These are phyloP conservation scores for Podaxis mareebaensis DNA, from an alignment of 768 basidiomycete genomes.

Conservation along the genomic window DNA sequence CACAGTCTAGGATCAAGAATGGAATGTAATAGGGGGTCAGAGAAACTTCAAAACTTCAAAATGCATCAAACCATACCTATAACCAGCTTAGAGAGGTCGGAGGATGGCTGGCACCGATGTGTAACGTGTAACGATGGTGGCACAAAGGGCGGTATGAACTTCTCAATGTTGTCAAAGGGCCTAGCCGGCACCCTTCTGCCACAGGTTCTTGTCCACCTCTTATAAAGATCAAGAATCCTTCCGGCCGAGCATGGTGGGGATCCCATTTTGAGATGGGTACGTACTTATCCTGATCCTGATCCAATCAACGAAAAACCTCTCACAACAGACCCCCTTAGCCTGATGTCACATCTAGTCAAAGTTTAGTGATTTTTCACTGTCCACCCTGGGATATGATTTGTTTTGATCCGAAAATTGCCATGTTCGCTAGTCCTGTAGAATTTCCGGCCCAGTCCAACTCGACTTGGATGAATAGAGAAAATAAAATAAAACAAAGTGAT, in stretches of 20 bases:
- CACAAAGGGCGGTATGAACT: conserved; percentile 18
- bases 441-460: not conserved
- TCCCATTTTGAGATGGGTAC: conserved; percentile 13
- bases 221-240: conserved; percentile 20
- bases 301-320: conserved; percentile 12
- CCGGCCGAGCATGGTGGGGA: conserved; percentile 13
- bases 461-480: not conserved
- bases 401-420: not conserved
- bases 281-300: conserved; percentile 16
- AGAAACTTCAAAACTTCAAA: not conserved
- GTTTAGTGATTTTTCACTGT: not conserved
- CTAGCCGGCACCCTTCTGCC: conserved; percentile 22
- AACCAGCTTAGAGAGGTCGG: conserved; percentile 24
- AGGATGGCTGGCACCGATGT: conserved; percentile 30
- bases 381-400: not conserved
- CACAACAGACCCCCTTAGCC: conserved; percentile 3
- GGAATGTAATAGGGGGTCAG: conserved; percentile 12
- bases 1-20: conserved; percentile 19
- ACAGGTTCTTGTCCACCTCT: conserved; percentile 18
- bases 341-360: not conserved
- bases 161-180: conserved; percentile 13
- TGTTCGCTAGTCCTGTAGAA: not conserved
- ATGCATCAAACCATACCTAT: conserved; percentile 2
- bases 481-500: not conserved
- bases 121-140: conserved; percentile 23